Conservation (phyloP, 2,329 filamentous ascomycete genomes). For the Huntiella decipiens region DNA sequence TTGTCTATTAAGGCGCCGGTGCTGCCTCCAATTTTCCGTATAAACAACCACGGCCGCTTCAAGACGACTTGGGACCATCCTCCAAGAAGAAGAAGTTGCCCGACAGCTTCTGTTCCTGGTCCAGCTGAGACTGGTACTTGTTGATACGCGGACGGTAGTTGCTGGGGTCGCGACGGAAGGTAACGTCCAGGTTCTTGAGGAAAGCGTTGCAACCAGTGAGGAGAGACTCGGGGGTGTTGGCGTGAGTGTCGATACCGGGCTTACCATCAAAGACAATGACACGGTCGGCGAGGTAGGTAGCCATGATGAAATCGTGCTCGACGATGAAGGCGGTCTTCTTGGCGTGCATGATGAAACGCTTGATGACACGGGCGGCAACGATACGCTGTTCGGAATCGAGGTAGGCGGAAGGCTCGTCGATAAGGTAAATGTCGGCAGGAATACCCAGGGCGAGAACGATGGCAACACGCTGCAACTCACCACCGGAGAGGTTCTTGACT, state of each 20-base stretch:
- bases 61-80: slow-evolving; percentile 40
- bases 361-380: slow-evolving; percentile 90
- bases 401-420: slow-evolving; percentile 93
- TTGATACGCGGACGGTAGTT: slow-evolving; percentile 97
- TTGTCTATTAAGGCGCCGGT: background rate
- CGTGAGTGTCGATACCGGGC: slow-evolving; percentile 72
- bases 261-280: slow-evolving; percentile 97
- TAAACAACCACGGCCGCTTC: slow-evolving; percentile 22
- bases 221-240: slow-evolving; percentile 78
- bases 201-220: slow-evolving; percentile 93
- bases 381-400: slow-evolving; percentile 99
- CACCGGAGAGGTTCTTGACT: slow-evolving; percentile 95
- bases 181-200: slow-evolving; percentile 90
- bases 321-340: slow-evolving; percentile 99
- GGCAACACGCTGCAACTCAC: slow-evolving; percentile 97
- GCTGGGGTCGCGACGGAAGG: slow-evolving; percentile 92
- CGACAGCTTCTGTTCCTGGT: slow-evolving; percentile 85
- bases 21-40: background rate
- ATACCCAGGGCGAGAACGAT: slow-evolving; percentile 93
- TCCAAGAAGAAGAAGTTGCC: slow-evolving; percentile 99
- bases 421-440: slow-evolving; percentile 93
- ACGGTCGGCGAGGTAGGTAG: slow-evolving; percentile 58
- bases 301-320: slow-evolving; percentile 99
- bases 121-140: slow-evolving; percentile 86
- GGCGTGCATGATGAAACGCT: slow-evolving; percentile 99